phyloP scores from a whole-genome alignment of 163 green algal species.

The Prototheca wickerhamii region DNA sequence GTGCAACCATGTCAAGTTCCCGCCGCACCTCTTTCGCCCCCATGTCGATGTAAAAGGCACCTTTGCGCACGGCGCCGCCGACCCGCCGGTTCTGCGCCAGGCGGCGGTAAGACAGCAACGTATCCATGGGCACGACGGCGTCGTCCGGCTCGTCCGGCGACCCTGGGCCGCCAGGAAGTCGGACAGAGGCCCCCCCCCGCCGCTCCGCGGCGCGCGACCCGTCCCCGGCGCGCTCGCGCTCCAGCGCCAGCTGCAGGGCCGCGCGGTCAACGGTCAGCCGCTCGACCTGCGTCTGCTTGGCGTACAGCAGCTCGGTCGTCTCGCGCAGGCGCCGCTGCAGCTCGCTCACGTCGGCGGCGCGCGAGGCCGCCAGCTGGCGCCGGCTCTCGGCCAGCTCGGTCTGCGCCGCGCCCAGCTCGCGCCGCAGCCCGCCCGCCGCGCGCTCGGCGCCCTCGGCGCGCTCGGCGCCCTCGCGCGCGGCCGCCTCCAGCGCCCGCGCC shows the following conservation, averaged over 20 bases:
- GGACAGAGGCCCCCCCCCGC: background rate
- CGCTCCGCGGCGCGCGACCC: conserved; percentile 19
- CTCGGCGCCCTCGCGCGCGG: background rate
- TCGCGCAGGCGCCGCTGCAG: conserved; percentile 46
- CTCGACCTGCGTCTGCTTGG: conserved; percentile 67
- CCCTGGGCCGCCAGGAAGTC: background rate
- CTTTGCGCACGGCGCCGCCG: background rate
- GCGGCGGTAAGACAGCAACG: background rate
- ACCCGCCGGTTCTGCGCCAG: conserved; percentile 1
- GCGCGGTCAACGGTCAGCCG: conserved; percentile 44
- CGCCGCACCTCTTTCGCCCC: background rate
- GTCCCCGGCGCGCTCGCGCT: conserved; percentile 41
- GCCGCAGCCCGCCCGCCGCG: conserved; percentile 10
- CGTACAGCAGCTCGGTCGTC: conserved; percentile 58
- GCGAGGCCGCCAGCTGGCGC: conserved; percentile 1
- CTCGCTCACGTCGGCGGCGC: conserved; percentile 17
- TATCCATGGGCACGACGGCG: conserved; percentile 3
- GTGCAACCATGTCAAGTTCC: too few relatives aligned
- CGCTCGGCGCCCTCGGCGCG: background rate
- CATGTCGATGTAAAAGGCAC: background rate
- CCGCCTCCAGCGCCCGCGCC: background rate
- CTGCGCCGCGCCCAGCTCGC: conserved; percentile 8
- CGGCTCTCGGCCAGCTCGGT: background rate
- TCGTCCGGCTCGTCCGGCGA: too few relatives aligned
- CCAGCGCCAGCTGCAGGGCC: conserved; percentile 48